phyloP scores from a whole-genome alignment of 148 eudicot genomes.

The Talinum fruticosum region DNA sequence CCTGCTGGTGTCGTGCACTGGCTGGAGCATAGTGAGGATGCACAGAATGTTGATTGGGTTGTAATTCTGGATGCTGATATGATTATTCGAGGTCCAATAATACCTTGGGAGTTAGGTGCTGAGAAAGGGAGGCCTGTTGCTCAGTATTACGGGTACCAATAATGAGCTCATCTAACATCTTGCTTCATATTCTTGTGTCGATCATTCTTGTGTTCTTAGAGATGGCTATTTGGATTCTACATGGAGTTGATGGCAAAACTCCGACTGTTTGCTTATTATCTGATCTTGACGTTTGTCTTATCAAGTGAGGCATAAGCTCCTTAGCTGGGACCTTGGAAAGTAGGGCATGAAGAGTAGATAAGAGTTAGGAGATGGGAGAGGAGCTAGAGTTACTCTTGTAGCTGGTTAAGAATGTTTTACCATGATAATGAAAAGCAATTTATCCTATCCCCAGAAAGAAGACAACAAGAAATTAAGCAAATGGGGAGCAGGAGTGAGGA shows the following conservation, averaged over 20 bases:
- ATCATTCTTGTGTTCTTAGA: constrained; percentile 1
- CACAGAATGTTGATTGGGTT: constrained; percentile 93
- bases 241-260: background rate
- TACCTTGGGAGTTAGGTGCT: constrained; percentile 95
- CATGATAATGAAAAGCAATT: background rate
- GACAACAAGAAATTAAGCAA: background rate
- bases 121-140: constrained; percentile 94
- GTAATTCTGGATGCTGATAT: constrained; percentile 89
- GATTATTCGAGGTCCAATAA: constrained; percentile 89
- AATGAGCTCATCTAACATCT: background rate
- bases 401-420: background rate
- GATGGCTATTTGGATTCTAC: background rate
- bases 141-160: constrained; percentile 79
- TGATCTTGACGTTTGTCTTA: constrained; percentile 3
- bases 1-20: constrained; percentile 92
- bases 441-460: background rate
- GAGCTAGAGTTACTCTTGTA: background rate
- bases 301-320: background rate
- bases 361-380: background rate
- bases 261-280: background rate
- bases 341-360: background rate
- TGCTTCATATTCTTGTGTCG: background rate
- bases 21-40: constrained; percentile 79
- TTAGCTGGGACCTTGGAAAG: background rate
- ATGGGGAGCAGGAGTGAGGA: background rate